Conservation (phyloP, 331 rosid species). For the Stylosanthes scabra region DNA sequence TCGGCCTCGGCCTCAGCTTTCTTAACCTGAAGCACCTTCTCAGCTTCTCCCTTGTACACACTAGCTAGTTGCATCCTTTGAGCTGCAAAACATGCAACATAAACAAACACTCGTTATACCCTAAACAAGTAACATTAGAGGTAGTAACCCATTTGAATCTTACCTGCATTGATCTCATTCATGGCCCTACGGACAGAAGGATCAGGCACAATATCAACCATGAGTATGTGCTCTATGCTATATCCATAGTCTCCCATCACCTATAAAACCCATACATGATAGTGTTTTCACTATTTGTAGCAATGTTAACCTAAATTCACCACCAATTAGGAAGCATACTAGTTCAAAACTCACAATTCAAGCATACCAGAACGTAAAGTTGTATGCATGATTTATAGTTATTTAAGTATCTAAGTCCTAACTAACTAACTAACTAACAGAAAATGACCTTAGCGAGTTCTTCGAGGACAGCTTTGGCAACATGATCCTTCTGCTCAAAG, state of each 20-base stretch:
- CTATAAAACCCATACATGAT: conserved; percentile 44
- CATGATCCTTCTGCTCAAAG: conserved; percentile 98
- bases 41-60: conserved; percentile 95
- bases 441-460: conserved; percentile 87
- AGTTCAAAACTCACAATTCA: too few relatives aligned
- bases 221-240: conserved; percentile 88
- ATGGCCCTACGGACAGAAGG: conserved; percentile 87
- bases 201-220: conserved; percentile 96
- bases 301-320: too few relatives aligned
- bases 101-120: not conserved
- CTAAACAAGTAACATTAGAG: not conserved
- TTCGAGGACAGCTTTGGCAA: conserved; percentile 83
- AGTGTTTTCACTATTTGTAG: too few relatives aligned
- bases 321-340: too few relatives aligned
- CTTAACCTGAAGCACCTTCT: conserved; percentile 77
- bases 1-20: conserved; percentile 95
- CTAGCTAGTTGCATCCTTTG: conserved; percentile 97
- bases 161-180: conserved; percentile 99
- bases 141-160: not conserved
- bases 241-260: conserved; percentile 94
- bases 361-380: too few relatives aligned
- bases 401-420: too few relatives aligned
- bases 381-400: too few relatives aligned
- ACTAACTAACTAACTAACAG: too few relatives aligned
- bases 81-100: conserved; percentile 56